These are phyloP conservation scores for Claviceps sp. DNA, from an alignment of 2,329 filamentous ascomycete genomes.

Conservation along the genomic window DNA sequence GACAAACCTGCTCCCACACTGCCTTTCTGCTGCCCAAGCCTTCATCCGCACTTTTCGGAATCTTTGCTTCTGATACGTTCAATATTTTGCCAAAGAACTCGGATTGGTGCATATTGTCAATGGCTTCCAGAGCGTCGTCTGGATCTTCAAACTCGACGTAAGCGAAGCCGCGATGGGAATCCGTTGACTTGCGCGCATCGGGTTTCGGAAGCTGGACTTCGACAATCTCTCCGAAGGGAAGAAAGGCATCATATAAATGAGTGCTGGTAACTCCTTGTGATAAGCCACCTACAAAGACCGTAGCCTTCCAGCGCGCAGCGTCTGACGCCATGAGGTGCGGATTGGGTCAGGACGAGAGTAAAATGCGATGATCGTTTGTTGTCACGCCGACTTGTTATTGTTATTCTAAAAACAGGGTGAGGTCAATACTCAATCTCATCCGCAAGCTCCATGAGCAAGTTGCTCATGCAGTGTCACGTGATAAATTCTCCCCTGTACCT, in stretches of 20 bases:
- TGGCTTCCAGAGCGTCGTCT: conserved; percentile 81
- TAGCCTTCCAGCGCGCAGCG: conserved; percentile 71
- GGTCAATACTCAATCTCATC: too few species aligned
- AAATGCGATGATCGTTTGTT: not conserved
- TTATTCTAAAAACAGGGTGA: not conserved
- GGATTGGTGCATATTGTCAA: conserved; percentile 98
- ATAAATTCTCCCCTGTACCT: not conserved
- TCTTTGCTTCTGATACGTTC: conserved; percentile 84
- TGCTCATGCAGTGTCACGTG: not conserved
- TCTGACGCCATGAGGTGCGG: conserved; percentile 54
- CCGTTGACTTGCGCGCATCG: conserved; percentile 63
- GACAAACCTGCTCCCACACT: conserved; percentile 84
- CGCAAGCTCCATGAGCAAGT: too few species aligned
- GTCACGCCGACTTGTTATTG: not conserved
- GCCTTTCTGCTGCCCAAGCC: conserved; percentile 87
- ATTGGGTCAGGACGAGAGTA: not conserved
- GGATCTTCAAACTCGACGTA: conserved; percentile 89
- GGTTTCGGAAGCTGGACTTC: conserved; percentile 85
- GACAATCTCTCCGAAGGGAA: conserved; percentile 91
- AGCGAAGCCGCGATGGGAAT: conserved; percentile 81
- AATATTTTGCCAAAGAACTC: conserved; percentile 88
- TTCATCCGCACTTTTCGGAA: conserved; percentile 77
- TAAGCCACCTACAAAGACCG: conserved; percentile 83
- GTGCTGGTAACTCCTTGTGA: conserved; percentile 62
- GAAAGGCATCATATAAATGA: conserved; percentile 78